Base-by-base conservation (phyloP, 495 filamentous ascomycete species). In the Ramalina intermedia region DNA sequence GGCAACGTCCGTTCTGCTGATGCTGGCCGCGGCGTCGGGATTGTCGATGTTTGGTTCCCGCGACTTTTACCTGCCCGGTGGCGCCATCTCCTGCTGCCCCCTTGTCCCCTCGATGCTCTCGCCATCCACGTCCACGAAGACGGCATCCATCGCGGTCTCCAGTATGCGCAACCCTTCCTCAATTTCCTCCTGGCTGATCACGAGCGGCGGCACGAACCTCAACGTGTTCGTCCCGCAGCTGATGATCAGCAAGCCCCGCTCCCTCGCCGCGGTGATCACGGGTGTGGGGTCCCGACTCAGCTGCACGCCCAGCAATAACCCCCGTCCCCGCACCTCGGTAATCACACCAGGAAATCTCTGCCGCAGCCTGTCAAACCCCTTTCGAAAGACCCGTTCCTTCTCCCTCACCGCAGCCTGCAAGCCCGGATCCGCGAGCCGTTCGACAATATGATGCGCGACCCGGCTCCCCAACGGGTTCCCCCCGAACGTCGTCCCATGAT, bases 401-500 rank as follows among this genome's bases (percentile, higher is more conserved):
- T 63, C 61, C 39, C 74, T 44, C 3, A 96, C 86, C 0, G 61
- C 65, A 21, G 67, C 60, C 60, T 85, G 81, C 36, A 96, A 64
- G 42, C 69, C 70, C 0, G 74, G 65, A 4, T 82, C 71, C 0
- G 82, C 72, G 13, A 98, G 70, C 13, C 84, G 73, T n/a, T 68
- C 67, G 49, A 98, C 75, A 43, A 94, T 79, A 61, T 90, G 77
- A 59, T 93, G 81, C 3, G 86, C 93, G 2, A 96, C 62, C 37
- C 89, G 73, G 57, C 81, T 84, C 1, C 78, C 91, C 13, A 98
- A 70, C 16, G 91, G 93, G 67, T 96, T 98, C 2, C 91, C 91
- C 17, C 91, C 91, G 57, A 94, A 98, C 12, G 91, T 98, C 2
- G 91, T 98, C 20, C 91, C 91, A 63, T 98, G 91, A 59, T 98